phyloP scores from a whole-genome alignment of 192 early-diverging fungal species.

The Podochytrium sp. region DNA sequence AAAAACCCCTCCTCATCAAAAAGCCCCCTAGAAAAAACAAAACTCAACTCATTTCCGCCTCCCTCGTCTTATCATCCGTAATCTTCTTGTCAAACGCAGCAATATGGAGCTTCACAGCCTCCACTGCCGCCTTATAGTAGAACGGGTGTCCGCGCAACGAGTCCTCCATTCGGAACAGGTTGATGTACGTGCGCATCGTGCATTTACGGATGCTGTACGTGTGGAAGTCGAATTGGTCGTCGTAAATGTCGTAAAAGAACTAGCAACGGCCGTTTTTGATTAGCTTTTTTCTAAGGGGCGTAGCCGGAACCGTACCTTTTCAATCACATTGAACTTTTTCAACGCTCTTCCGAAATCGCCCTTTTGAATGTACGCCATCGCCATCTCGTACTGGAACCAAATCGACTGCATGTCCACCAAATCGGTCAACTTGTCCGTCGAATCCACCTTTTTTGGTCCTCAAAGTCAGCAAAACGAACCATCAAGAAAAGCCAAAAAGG shows the following conservation, averaged over 20 bases:
- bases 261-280: constrained; percentile 2
- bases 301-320: constrained; percentile 49
- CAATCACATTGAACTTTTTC: constrained; percentile 85
- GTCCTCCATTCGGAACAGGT: constrained; percentile 81
- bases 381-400: constrained; percentile 87
- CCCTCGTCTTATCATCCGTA: constrained; percentile 39
- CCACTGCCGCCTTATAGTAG: constrained; percentile 75
- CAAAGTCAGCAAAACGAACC: too few species aligned
- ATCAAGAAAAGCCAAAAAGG: constrained; percentile 3
- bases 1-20: background rate
- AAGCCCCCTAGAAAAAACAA: background rate
- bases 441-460: constrained; percentile 33
- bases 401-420: constrained; percentile 89
- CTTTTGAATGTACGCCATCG: constrained; percentile 68
- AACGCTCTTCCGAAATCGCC: constrained; percentile 79
- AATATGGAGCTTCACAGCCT: constrained; percentile 69
- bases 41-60: constrained; percentile 45
- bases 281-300: background rate
- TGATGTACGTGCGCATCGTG: constrained; percentile 84
- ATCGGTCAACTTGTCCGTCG: constrained; percentile 72
- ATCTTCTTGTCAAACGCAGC: constrained; percentile 61
- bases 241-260: constrained; percentile 82
- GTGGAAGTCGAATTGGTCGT: constrained; percentile 98
- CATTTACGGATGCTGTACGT: constrained; percentile 87
- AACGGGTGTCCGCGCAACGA: constrained; percentile 69